Evolutionary conservation across 495 filamentous ascomycete species (phyloP), one percentile per base, ranked within the genome.

Genomic region (Neohortaea acidophila): DNA sequence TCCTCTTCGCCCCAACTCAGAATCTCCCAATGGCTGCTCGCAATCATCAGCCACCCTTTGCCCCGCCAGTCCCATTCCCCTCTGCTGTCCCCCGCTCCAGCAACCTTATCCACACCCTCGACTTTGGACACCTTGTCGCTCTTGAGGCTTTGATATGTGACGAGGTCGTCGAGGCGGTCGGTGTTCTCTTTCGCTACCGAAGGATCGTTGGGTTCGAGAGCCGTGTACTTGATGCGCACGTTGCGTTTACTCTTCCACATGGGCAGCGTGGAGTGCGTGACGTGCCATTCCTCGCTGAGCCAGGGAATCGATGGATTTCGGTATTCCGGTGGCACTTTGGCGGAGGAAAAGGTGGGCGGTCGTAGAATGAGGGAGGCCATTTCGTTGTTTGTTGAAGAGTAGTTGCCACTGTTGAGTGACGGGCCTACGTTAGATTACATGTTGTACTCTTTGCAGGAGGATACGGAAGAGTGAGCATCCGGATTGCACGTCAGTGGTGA

Each of bases 241-340:
- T 86, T 84, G 51, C 70, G 73, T 27, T 71, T 68, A 21, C 59
- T 60, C 38, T 66, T 64, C 81, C 81, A 85, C 67, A 85, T 79
- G 15, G 71, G 68, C 2, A 89, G 72, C 22, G 76, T 84, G 9
- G 75, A 79, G 61, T 81, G 73, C 12, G 76, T 79, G 17, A 86
- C 77, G 51, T 72, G 61, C 81, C 81, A 86, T 36, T 74, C 79
- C 18, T 76, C 65, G 24, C 57, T 50, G 36, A 87, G 69, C 62
- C 68, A 83, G 28, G 59, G 47, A 36, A 71, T 64, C 15, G 68
- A 51, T 8, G 77, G 77, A 0, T 68, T 19, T 44, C n/a, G 46
- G 50, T 58, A 65, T 24, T 33, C 36, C 5, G 39, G 12, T 4
- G 49, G 45, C 8, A 37, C 17, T 21, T 30, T 33, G 12, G 47